Conservation (phyloP, 495 filamentous ascomycete genomes). For the Aspergillus sclerotioniger region DNA sequence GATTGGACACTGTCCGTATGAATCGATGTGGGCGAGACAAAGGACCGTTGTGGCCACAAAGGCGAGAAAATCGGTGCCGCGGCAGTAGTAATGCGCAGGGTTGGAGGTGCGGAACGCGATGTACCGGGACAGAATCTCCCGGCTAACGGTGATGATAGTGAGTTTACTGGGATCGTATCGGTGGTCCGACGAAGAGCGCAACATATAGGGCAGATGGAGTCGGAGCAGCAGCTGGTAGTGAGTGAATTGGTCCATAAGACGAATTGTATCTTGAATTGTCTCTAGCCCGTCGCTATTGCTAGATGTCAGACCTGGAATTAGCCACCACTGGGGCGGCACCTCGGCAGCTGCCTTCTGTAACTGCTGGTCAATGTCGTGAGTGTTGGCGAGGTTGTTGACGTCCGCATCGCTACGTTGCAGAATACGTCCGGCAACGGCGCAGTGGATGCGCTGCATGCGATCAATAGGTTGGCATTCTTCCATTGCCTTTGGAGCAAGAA, state of each 20-base stretch:
- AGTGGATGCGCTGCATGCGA: conserved; percentile 28
- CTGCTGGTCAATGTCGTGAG: conserved; percentile 42
- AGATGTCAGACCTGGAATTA: conserved; percentile 13
- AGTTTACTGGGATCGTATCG: conserved; percentile 33
- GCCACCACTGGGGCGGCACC: conserved; percentile 42
- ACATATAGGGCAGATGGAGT: conserved; percentile 34
- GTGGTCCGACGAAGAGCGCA: conserved; percentile 14
- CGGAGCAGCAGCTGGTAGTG: conserved; percentile 39
- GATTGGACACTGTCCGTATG: conserved; percentile 16
- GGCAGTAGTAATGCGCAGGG: conserved; percentile 39
- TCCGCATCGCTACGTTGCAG: conserved; percentile 41
- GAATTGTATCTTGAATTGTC: conserved; percentile 11
- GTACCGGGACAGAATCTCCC: conserved; percentile 47
- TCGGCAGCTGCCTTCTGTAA: conserved; percentile 37
- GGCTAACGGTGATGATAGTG: conserved; percentile 43
- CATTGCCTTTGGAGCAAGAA: conserved; percentile 12
- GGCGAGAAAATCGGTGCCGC: conserved; percentile 49
- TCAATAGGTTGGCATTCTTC: conserved; percentile 17
- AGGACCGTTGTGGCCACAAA: conserved; percentile 45
- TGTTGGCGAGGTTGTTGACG: conserved; percentile 19
- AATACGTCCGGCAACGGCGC: conserved; percentile 34
- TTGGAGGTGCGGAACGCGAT: conserved; percentile 34
- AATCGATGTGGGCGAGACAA: conserved; percentile 27
- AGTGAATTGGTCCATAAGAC: conserved; percentile 34
- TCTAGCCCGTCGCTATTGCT: not conserved